These are phyloP conservation scores for Colletotrichum godetiae DNA, from an alignment of 2,329 filamentous ascomycete species.

Conservation along the genomic window DNA sequence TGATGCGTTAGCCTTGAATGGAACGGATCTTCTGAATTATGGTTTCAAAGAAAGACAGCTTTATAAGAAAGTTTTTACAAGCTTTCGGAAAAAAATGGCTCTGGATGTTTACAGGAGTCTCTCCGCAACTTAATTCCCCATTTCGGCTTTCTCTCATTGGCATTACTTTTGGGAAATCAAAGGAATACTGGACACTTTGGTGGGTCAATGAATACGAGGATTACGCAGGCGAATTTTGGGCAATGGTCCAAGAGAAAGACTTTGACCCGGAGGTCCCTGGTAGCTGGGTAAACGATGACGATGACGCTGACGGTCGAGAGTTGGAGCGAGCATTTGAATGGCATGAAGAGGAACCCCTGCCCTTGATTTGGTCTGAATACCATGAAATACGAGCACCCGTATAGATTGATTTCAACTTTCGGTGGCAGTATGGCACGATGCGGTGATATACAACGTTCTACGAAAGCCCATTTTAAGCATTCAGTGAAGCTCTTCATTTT, in stretches of 20 bases:
- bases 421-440: no score
- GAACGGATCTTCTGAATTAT: no score
- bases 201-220: not conserved
- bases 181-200: slow-evolving; percentile 21
- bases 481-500: no score
- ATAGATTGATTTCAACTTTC: no score
- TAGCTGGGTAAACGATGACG: not conserved
- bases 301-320: no score
- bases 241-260: not conserved
- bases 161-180: not conserved
- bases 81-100: accelerated
- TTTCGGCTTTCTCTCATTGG: not conserved
- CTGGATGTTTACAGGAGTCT: no score
- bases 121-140: no score
- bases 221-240: slow-evolving; percentile 17
- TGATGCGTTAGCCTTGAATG: no score
- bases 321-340: accelerated
- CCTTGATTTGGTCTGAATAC: slow-evolving; percentile 22
- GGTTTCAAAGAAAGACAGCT: no score
- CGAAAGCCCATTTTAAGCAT: no score
- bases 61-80: no score
- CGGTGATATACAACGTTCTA: no score
- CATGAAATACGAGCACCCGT: not conserved
- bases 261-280: not conserved
- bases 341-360: not conserved